Evolutionary conservation across 306 rosid species (phyloP).

Genomic region (Fagus sylvatica): DNA sequence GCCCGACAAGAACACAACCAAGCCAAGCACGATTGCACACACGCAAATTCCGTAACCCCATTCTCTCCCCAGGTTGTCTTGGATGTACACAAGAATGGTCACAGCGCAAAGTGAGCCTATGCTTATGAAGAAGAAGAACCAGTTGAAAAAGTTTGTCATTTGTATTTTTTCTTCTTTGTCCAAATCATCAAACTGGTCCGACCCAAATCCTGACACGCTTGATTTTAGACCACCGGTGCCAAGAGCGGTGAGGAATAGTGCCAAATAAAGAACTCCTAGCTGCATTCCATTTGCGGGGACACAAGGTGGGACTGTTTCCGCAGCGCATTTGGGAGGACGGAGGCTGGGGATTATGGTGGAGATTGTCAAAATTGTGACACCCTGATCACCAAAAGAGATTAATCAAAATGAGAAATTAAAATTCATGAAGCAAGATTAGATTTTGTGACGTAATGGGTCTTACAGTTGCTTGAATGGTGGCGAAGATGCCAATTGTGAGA

Average conservation of each 20-base stretch:
- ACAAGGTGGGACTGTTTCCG: slow-evolving; percentile 25
- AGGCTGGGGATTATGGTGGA: slow-evolving; percentile 79
- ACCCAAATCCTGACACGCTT: slow-evolving; percentile 82
- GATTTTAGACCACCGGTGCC: slow-evolving; percentile 92
- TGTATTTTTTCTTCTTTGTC: slow-evolving; percentile 49
- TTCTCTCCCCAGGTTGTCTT: slow-evolving; percentile 64
- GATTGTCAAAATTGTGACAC: slow-evolving; percentile 74
- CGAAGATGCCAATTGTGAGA: slow-evolving; percentile 81
- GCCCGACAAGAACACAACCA: slow-evolving; percentile 58
- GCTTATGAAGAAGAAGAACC: slow-evolving; percentile 90
- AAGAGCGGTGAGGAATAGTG: slow-evolving; percentile 71
- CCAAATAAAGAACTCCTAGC: slow-evolving; percentile 50
- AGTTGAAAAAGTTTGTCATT: slow-evolving; percentile 71
- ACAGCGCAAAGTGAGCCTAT: slow-evolving; percentile 70
- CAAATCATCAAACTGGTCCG: slow-evolving; percentile 76
- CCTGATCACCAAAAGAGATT: slow-evolving; percentile 41
- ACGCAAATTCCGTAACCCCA: slow-evolving; percentile 94
- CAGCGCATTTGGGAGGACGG: slow-evolving; percentile 68
- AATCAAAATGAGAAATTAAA: not conserved
- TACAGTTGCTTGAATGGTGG: slow-evolving; percentile 83
- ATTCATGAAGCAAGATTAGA: not conserved
- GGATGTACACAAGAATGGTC: slow-evolving; percentile 69
- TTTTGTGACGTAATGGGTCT: slow-evolving; percentile 12
- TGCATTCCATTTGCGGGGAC: slow-evolving; percentile 51
- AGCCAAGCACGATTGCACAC: slow-evolving; percentile 45